Percentiles rank a stretch among this genome's conserved stretches.
Conservation (phyloP, 345 rosid species). For the Rhodamnia argentea region DNA sequence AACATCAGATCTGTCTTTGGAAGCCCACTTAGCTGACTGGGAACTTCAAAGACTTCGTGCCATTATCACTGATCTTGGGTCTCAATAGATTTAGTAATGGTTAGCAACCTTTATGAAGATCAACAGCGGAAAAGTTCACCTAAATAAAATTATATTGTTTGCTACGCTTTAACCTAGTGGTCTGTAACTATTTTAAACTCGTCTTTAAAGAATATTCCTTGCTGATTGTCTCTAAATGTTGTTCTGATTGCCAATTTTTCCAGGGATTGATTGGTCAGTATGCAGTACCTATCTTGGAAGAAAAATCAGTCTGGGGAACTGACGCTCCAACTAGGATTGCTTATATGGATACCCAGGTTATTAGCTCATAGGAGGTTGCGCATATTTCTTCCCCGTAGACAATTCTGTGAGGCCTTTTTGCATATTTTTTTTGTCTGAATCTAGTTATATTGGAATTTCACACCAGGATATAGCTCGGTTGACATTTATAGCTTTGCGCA, state of each 20-base stretch:
- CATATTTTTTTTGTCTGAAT: not conserved
- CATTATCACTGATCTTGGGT: not conserved
- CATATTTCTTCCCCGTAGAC: not conserved
- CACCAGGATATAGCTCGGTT: constrained; percentile 83
- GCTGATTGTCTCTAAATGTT: not conserved
- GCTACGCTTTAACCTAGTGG: not conserved
- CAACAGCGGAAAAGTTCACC: not conserved
- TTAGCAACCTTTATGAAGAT: not conserved
- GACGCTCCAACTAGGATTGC: constrained; percentile 97
- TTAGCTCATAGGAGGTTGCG: not conserved
- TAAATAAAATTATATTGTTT: not conserved
- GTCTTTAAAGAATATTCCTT: not conserved
- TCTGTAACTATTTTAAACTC: not conserved
- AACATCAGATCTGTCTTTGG: not conserved
- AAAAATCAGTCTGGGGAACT: constrained; percentile 98
- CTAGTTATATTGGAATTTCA: not conserved
- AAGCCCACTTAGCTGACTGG: not conserved
- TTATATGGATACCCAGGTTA: constrained; percentile 97
- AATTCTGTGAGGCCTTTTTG: not conserved
- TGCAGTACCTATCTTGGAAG: constrained; percentile 92
- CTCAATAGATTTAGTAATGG: not conserved
- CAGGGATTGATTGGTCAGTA: constrained; percentile 96
- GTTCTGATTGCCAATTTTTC: not conserved
- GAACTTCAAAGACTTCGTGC: not conserved
- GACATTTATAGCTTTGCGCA: constrained; percentile 75